Conservation (phyloP, 2,329 filamentous ascomycete genomes). For the Colletotrichum eleusines region DNA sequence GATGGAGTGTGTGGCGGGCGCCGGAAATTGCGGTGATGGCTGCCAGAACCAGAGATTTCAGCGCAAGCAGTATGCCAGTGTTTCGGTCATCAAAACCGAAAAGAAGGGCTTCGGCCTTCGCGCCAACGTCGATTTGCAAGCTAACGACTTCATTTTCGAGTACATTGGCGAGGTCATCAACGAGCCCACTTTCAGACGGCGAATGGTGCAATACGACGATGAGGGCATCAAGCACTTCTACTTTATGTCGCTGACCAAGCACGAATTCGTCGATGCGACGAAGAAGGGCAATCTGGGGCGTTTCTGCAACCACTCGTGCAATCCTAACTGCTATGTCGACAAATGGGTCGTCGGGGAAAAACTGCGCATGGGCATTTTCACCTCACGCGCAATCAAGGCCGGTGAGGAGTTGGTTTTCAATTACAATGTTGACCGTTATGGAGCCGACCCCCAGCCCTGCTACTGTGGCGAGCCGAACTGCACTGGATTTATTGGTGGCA, state of each 20-base stretch:
- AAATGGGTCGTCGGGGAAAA: slow-evolving; percentile 99
- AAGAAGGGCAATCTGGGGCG: slow-evolving; percentile 95
- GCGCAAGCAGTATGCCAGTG: slow-evolving; percentile 87
- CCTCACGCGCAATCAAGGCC: slow-evolving; percentile 82
- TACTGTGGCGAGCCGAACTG: slow-evolving; percentile 97
- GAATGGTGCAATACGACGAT: slow-evolving; percentile 93
- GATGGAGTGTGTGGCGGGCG: slow-evolving; percentile 88
- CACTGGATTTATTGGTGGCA: slow-evolving; percentile 95
- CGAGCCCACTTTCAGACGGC: slow-evolving; percentile 86
- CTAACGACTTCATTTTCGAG: slow-evolving; percentile 95
- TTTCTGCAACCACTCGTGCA: slow-evolving; percentile 99
- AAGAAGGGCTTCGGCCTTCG: slow-evolving; percentile 97
- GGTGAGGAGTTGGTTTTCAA: slow-evolving; percentile 99
- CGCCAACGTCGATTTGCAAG: slow-evolving; percentile 79
- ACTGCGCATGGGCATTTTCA: slow-evolving; percentile 98
- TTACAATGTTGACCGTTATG: slow-evolving; percentile 99
- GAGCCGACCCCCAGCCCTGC: slow-evolving; percentile 94
- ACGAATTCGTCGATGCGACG: slow-evolving; percentile 97
- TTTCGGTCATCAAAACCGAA: slow-evolving; percentile 96
- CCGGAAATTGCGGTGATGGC: slow-evolving; percentile 84
- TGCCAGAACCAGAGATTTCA: slow-evolving; percentile 98
- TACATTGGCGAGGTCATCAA: slow-evolving; percentile 99
- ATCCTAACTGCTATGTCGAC: slow-evolving; percentile 98
- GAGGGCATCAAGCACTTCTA: slow-evolving; percentile 99
- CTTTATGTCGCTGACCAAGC: slow-evolving; percentile 98